phyloP scores from a whole-genome alignment of 305 asterid genomes.

The Ilex paraguariensis region DNA sequence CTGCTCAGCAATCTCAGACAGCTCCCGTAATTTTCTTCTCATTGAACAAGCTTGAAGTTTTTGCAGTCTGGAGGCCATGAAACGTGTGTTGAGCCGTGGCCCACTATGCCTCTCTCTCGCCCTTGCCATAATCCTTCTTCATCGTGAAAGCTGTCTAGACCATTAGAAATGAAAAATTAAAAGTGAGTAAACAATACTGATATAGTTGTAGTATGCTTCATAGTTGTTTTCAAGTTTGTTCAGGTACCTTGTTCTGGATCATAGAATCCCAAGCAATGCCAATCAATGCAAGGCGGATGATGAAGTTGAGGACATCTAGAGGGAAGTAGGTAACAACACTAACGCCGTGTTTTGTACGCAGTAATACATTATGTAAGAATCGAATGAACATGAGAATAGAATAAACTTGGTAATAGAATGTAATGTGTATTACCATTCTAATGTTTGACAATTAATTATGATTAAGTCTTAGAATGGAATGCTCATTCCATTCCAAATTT shows the following conservation, averaged over 20 bases:
- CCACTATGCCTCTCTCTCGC: slow-evolving; percentile 90
- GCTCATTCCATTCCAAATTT: too few species aligned
- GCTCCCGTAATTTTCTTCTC: slow-evolving; percentile 33
- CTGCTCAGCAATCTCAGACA: slow-evolving; percentile 50
- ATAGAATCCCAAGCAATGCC: slow-evolving; percentile 69
- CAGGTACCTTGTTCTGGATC: slow-evolving; percentile 55
- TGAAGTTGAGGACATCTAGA: slow-evolving; percentile 66
- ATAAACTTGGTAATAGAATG: too few species aligned
- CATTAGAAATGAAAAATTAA: too few species aligned
- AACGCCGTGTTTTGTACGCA: too few species aligned
- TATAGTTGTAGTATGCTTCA: too few species aligned
- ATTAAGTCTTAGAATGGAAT: too few species aligned
- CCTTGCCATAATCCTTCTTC: slow-evolving; percentile 66
- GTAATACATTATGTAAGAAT: too few species aligned
- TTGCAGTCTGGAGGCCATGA: slow-evolving; percentile 54
- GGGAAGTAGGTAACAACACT: slow-evolving; percentile 57
- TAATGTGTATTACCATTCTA: too few species aligned
- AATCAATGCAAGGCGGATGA: slow-evolving; percentile 46
- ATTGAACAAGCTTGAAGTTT: slow-evolving; percentile 9
- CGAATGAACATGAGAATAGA: too few species aligned
- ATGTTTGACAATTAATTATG: too few species aligned
- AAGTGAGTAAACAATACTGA: too few species aligned
- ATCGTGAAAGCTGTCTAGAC: slow-evolving; percentile 89
- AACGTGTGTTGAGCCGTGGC: slow-evolving; percentile 81
- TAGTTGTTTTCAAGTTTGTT: neutral